Base-by-base conservation (phyloP, 177 flowering plant species). In the Telopea speciosissima region DNA sequence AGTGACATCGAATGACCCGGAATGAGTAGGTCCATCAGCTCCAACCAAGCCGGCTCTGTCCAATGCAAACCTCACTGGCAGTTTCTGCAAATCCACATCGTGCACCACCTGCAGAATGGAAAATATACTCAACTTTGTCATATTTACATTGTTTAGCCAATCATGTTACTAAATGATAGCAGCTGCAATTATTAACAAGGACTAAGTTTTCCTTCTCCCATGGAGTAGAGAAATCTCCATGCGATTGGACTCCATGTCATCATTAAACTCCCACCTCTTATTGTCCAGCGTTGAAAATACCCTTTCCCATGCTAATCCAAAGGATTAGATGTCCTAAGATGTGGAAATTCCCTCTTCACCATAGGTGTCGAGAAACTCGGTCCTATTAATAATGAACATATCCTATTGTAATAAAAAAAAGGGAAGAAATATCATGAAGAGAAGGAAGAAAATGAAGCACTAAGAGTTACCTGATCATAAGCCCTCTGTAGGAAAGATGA, bases 41-140 rank as follows among this genome's bases (percentile, higher is more conserved):
- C 99, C 97, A 54, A 94, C 99, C 23, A 94, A 82, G n/a, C 99
- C 99, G 10, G 99, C 99, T 78, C 99, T 82, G 78, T 94, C 97
- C 93, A 94, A 81, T 10, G 99, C 99, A 77, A 94, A 94, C 77
- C 97, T 86, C 81, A 94, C 99, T 0, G 99, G 99, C 67, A 94
- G 68, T 77, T 94, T 94, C 75, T 94, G 99, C 76, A 94, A 69
- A 81, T 94, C 99, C 10, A 94, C 99, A 73, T 94, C 99, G 72
- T 92, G 97, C 44, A 94, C 84, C 26, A 94, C 97, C 97, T 93
- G 84, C 36, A 36, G 31, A 28, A 63, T 16, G 71, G 24, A 17
- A 56, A 70, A 45, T 26, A 49, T 36, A 25, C 24, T 70, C 26
- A 56, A 24, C 25, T 8, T 67, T 16, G 21, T 19, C 16, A n/a